phyloP scores from a whole-genome alignment of 208 protist species.

The Leishmania turanica region DNA sequence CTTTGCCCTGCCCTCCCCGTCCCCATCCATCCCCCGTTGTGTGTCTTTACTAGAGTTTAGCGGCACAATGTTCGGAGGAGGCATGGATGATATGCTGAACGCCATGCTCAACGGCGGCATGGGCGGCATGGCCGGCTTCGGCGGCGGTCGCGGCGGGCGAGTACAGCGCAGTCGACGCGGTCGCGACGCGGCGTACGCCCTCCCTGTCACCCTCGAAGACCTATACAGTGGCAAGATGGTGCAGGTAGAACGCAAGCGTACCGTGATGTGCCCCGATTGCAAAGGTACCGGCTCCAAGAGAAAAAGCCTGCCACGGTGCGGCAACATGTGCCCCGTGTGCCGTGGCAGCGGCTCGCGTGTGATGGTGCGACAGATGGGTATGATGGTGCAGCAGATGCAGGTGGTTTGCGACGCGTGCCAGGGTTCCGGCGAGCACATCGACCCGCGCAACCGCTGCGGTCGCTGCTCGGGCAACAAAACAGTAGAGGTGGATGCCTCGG shows the following conservation, averaged over 20 bases:
- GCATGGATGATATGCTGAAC: slow-evolving; percentile 73
- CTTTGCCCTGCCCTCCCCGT: slow-evolving; percentile 3
- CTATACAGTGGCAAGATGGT: slow-evolving; percentile 83
- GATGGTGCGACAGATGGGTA: slow-evolving; percentile 93
- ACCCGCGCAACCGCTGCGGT: slow-evolving; percentile 89
- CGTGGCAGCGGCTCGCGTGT: slow-evolving; percentile 90
- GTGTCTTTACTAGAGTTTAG: not conserved
- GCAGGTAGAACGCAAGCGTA: slow-evolving; percentile 41
- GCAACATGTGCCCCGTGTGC: slow-evolving; percentile 78
- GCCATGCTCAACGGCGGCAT: slow-evolving; percentile 66
- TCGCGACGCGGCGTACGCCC: slow-evolving; percentile 27
- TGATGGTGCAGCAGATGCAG: slow-evolving; percentile 96
- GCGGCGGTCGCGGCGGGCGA: slow-evolving; percentile 11
- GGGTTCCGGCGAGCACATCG: slow-evolving; percentile 86
- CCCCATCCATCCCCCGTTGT: not conserved
- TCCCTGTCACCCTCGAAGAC: slow-evolving; percentile 75
- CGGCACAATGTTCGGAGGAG: slow-evolving; percentile 40
- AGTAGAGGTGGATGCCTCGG: slow-evolving; percentile 69
- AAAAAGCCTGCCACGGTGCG: slow-evolving; percentile 8
- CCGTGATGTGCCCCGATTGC: slow-evolving; percentile 66
- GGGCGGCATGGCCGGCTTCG: slow-evolving; percentile 23
- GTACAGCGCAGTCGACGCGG: slow-evolving; percentile 25
- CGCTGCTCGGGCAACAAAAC: slow-evolving; percentile 92
- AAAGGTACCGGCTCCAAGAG: slow-evolving; percentile 57
- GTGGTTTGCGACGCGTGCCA: slow-evolving; percentile 89